Percentiles rank a stretch among this genome's conserved stretches.
These are phyloP conservation scores for Cadophora sp. DNA, from an alignment of 2,329 filamentous ascomycete species.

Conservation along the genomic window DNA sequence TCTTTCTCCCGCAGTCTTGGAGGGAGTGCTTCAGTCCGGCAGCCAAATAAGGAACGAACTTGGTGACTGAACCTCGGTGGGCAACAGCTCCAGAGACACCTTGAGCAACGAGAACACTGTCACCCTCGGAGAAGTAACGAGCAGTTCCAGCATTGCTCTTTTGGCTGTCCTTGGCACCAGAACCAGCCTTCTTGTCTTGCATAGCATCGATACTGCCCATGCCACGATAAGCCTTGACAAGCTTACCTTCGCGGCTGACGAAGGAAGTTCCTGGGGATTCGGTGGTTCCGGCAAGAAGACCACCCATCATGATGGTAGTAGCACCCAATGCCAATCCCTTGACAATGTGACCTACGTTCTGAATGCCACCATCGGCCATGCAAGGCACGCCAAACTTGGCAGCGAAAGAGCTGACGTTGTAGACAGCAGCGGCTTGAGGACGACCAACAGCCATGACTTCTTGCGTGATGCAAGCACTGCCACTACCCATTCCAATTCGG, in stretches of 20 bases:
- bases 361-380: conserved; percentile 96
- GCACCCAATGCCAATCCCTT: conserved; percentile 96
- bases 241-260: conserved; percentile 93
- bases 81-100: conserved; percentile 89
- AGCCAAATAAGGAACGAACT: conserved; percentile 95
- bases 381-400: conserved; percentile 94
- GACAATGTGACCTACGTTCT: conserved; percentile 98
- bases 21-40: conserved; percentile 97
- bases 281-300: conserved; percentile 93
- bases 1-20: conserved; percentile 91
- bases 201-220: conserved; percentile 99
- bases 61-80: conserved; percentile 83
- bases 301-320: conserved; percentile 98
- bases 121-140: conserved; percentile 97
- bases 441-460: conserved; percentile 99
- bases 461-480: conserved; percentile 97
- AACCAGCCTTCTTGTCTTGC: conserved; percentile 98
- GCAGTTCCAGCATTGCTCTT: conserved; percentile 94
- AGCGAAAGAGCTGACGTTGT: conserved; percentile 87
- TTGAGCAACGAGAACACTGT: conserved; percentile 93
- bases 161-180: conserved; percentile 75
- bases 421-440: conserved; percentile 92
- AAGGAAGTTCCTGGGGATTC: conserved; percentile 98
- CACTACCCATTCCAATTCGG: conserved; percentile 98
- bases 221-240: conserved; percentile 98